Conservation (phyloP, 768 basidiomycete species). For the Mycena belliarum region DNA sequence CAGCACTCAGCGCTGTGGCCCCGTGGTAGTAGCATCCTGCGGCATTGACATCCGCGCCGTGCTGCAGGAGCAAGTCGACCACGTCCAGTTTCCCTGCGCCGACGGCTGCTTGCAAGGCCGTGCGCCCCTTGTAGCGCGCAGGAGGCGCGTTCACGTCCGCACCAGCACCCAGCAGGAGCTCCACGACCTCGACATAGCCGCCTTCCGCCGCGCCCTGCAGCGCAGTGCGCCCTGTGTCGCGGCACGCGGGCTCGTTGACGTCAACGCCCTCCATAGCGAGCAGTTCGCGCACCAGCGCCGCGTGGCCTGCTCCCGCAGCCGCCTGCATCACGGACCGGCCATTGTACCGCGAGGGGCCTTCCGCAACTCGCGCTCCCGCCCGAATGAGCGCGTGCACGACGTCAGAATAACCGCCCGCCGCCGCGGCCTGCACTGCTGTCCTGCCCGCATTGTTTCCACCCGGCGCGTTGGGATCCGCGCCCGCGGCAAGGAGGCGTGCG, state of each 20-base stretch:
- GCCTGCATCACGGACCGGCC: conserved; percentile 17
- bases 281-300: not conserved
- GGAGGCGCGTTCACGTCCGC: conserved; percentile 13
- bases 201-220: conserved; percentile 14
- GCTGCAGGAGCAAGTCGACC: conserved; percentile 4
- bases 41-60: conserved; percentile 18
- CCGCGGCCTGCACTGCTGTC: conserved; percentile 15
- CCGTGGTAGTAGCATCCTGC: conserved; percentile 18
- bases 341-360: conserved; percentile 2
- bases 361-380: conserved; percentile 11
- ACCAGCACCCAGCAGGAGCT: not conserved
- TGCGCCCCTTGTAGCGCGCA: conserved; percentile 9
- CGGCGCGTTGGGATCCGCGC: conserved; percentile 11
- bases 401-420: not conserved
- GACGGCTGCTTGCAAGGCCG: conserved; percentile 14
- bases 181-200: not conserved
- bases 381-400: not conserved
- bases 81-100: conserved; percentile 1
- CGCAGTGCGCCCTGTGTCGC: conserved; percentile 15
- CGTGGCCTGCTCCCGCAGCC: conserved; percentile 11
- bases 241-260: conserved; percentile 8
- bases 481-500: conserved; percentile 2
- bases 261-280: conserved; percentile 13
- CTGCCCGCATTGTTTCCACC: conserved; percentile 17
- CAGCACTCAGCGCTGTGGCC: conserved; percentile 3